phyloP scores from a whole-genome alignment of 2,329 filamentous ascomycete genomes.

The Talaromyces amestolkiae region DNA sequence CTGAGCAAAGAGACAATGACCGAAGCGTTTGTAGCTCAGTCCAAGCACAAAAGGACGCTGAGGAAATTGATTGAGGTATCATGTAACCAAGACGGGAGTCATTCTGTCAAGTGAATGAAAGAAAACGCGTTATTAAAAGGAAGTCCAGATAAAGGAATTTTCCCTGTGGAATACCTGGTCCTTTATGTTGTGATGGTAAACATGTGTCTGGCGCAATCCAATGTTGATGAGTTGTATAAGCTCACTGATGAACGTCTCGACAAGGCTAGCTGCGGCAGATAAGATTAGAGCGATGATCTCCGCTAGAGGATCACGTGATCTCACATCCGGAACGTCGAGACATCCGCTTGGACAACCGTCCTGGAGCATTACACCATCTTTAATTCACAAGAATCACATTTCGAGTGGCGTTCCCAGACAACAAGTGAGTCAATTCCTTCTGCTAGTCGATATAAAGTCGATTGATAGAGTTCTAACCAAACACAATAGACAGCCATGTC shows the following conservation, averaged over 20 bases:
- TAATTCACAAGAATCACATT: slow-evolving; percentile 1
- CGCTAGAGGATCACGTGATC: background rate
- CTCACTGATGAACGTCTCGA: background rate
- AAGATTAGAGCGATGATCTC: slow-evolving; percentile 8
- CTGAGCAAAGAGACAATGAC: background rate
- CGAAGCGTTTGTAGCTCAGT: background rate
- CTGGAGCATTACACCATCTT: background rate
- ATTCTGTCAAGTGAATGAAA: slow-evolving; percentile 1
- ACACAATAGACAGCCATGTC: slow-evolving; percentile 33
- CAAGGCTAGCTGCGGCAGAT: slow-evolving; percentile 1
- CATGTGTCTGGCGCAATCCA: background rate
- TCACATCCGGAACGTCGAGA: background rate
- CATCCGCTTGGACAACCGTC: background rate
- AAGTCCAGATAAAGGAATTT: background rate
- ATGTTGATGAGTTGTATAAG: background rate
- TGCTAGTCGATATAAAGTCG: background rate
- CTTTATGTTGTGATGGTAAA: background rate
- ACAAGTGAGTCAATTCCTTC: slow-evolving; percentile 7
- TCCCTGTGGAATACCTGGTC: background rate
- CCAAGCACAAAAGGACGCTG: background rate
- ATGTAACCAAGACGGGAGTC: slow-evolving; percentile 2
- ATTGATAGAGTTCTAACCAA: background rate
- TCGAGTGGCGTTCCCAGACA: slow-evolving; percentile 1
- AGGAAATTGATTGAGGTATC: background rate
- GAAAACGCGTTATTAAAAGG: background rate